phyloP scores from a whole-genome alignment of 495 filamentous ascomycete genomes.

The Cladorrhinum samala region DNA sequence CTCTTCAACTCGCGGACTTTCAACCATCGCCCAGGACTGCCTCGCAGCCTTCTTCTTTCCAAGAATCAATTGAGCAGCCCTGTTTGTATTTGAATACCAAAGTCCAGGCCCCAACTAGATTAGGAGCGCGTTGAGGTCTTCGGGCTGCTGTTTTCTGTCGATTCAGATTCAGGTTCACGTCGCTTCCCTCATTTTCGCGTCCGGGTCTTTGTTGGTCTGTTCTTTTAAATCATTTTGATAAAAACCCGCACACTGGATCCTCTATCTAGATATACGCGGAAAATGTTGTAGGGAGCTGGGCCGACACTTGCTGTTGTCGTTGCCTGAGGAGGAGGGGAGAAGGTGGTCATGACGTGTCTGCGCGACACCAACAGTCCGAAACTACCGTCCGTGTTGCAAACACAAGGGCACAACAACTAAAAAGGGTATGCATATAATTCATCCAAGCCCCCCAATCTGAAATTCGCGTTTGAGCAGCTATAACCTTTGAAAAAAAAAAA shows the following conservation, averaged over 20 bases:
- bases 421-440: conserved; percentile 30
- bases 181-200: not conserved
- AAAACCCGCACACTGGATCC: conserved; percentile 7
- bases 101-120: conserved; percentile 8
- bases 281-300: conserved; percentile 22
- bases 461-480: conserved; percentile 11
- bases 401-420: conserved; percentile 9
- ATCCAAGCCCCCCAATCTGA: conserved; percentile 20
- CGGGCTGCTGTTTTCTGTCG: conserved; percentile 8
- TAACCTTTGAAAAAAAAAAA: conserved; percentile 8
- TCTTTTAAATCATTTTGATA: conserved; percentile 19
- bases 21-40: conserved; percentile 8
- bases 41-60: not conserved
- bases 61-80: conserved; percentile 5
- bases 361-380: conserved; percentile 14
- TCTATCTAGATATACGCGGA: conserved; percentile 20
- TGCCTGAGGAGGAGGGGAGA: conserved; percentile 9
- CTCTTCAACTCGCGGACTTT: conserved; percentile 8
- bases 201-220: conserved; percentile 10
- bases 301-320: conserved; percentile 12
- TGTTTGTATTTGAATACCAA: conserved; percentile 15
- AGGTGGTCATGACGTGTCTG: conserved; percentile 23
- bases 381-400: conserved; percentile 12
- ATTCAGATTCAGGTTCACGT: conserved; percentile 5
- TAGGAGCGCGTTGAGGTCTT: conserved; percentile 10